phyloP scores from a whole-genome alignment of 768 basidiomycete species.

The Kwoniella heveanensis region DNA sequence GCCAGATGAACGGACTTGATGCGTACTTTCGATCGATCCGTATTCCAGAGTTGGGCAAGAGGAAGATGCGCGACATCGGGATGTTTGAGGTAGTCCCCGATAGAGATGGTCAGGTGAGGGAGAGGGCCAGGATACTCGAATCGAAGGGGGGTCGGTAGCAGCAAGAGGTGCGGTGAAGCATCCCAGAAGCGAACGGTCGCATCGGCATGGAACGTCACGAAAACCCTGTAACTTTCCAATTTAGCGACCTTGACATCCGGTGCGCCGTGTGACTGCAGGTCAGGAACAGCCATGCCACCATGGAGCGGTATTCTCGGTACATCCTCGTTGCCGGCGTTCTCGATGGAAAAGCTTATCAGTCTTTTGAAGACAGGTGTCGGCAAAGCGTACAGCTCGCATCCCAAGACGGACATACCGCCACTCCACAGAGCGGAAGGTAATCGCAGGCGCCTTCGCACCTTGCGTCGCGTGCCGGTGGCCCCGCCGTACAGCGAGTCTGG shows the following conservation, averaged over 20 bases:
- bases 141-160: conserved; percentile 63
- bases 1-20: conserved; percentile 56
- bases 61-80: conserved; percentile 43
- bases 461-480: not conserved
- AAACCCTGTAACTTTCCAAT: conserved; percentile 64
- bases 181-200: conserved; percentile 73
- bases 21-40: conserved; percentile 50
- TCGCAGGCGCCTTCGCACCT: conserved; percentile 36
- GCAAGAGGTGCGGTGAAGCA: conserved; percentile 66
- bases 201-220: conserved; percentile 68
- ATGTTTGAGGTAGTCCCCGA: conserved; percentile 61
- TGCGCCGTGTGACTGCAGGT: conserved; percentile 45
- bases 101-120: conserved; percentile 65
- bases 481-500: conserved; percentile 35
- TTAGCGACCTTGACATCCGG: conserved; percentile 54
- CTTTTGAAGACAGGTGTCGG: conserved; percentile 59
- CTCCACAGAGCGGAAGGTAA: conserved; percentile 53
- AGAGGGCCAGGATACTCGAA: conserved; percentile 70
- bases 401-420: conserved; percentile 47
- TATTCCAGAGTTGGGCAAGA: conserved; percentile 47
- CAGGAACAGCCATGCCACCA: conserved; percentile 51
- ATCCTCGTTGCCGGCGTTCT: conserved; percentile 61
- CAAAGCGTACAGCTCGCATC: conserved; percentile 49
- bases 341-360: conserved; percentile 59
- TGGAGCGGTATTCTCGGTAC: conserved; percentile 53